These are phyloP conservation scores for Metschnikowia drakensbergensis DNA, from an alignment of 805 yeast species.

Conservation along the genomic window DNA sequence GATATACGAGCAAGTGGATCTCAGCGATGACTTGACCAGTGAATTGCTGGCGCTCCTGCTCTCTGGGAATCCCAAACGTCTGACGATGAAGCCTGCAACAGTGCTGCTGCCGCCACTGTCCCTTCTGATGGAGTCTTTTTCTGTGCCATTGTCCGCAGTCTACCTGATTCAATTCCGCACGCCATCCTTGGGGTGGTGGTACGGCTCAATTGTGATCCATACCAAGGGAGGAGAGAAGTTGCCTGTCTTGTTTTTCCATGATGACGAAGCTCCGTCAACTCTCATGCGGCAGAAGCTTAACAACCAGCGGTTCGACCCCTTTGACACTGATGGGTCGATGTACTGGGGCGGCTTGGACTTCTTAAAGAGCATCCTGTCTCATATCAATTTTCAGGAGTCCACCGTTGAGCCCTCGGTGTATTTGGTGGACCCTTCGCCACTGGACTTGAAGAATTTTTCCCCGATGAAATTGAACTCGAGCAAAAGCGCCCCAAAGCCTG, in stretches of 20 bases:
- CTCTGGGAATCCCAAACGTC: constrained; percentile 7
- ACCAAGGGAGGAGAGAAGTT: constrained; percentile 62
- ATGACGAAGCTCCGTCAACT: constrained; percentile 78
- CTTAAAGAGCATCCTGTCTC: constrained; percentile 47
- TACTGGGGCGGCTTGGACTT: constrained; percentile 94
- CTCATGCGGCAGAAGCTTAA: constrained; percentile 54
- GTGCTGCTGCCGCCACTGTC: constrained; percentile 53
- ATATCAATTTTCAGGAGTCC: constrained; percentile 63
- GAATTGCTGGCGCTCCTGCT: constrained; percentile 21
- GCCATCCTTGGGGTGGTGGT: constrained; percentile 88
- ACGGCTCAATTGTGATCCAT: constrained; percentile 78
- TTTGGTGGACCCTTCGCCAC: constrained; percentile 73
- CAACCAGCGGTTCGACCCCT: constrained; percentile 70
- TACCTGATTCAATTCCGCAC: constrained; percentile 81
- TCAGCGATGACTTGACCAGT: constrained; percentile 25
- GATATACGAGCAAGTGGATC: constrained; percentile 42
- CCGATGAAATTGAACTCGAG: constrained; percentile 22
- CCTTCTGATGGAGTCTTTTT: constrained; percentile 35
- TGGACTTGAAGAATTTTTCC: constrained; percentile 57
- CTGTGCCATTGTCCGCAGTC: constrained; percentile 53
- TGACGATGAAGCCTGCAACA: constrained; percentile 11
- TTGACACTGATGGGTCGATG: constrained; percentile 48
- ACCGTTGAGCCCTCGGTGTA: constrained; percentile 68
- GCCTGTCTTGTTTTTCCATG: constrained; percentile 91
- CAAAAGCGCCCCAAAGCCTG: not conserved